phyloP scores from a whole-genome alignment of 305 asterid genomes.

The Striga hermonthica region DNA sequence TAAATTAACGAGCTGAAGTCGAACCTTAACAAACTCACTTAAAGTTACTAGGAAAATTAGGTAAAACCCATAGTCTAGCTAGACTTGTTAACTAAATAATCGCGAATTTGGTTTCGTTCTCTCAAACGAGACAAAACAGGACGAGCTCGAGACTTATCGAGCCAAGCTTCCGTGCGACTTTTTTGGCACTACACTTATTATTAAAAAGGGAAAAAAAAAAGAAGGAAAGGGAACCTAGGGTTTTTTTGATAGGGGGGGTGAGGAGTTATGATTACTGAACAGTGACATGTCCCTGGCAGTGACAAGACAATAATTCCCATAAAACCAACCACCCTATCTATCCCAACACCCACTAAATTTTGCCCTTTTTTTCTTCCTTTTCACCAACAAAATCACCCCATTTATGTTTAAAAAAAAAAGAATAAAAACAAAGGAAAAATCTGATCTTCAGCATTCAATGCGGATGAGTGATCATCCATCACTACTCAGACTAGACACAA shows the following conservation, averaged over 20 bases:
- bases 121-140: not conserved
- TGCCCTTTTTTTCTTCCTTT: slow-evolving; percentile 26
- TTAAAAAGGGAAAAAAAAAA: not conserved
- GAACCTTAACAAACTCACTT: no score
- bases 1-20: no score
- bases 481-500: slow-evolving; percentile 24
- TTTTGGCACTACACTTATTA: not conserved
- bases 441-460: slow-evolving; percentile 33
- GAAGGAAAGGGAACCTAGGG: slow-evolving; percentile 27
- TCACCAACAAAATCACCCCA: slow-evolving; percentile 29
- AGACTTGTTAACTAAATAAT: not conserved
- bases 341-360: slow-evolving; percentile 34
- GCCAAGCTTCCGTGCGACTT: not conserved
- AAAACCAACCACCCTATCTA: slow-evolving; percentile 40
- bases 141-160: not conserved
- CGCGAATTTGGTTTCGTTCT: not conserved
- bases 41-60: no score
- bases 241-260: slow-evolving; percentile 33
- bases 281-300: slow-evolving; percentile 39
- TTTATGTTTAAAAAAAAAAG: slow-evolving; percentile 27
- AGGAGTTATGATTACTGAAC: slow-evolving; percentile 38
- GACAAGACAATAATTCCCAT: slow-evolving; percentile 53
- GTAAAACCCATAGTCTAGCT: no score
- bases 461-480: slow-evolving; percentile 36
- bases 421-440: not conserved